Percentiles rank a stretch among this genome's conserved stretches.
Evolutionary conservation across 2,329 filamentous ascomycete genomes (phyloP).

Genomic region (Teratosphaeria gauchensis): DNA sequence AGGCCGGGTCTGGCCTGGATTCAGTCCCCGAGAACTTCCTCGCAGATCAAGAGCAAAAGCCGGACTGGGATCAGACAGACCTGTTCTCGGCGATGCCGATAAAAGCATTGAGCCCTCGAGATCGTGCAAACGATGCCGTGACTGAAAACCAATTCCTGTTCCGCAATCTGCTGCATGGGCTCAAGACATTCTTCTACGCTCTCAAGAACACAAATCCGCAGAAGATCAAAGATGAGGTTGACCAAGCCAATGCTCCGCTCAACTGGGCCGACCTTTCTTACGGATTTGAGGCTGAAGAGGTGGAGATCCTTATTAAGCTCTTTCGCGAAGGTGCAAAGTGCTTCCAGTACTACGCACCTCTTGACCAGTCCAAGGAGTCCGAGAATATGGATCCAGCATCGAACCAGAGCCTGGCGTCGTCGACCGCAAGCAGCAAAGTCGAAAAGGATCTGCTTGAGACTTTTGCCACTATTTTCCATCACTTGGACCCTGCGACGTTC

Average conservation of each 20-base stretch:
- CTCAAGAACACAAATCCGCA: constrained; percentile 76
- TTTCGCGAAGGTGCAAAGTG: constrained; percentile 95
- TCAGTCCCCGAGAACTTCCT: constrained; percentile 64
- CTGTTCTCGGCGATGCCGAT: constrained; percentile 96
- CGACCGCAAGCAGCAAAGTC: constrained; percentile 65
- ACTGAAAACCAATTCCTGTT: constrained; percentile 97
- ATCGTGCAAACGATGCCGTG: constrained; percentile 81
- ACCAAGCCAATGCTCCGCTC: constrained; percentile 65
- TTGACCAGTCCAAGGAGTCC: constrained; percentile 67
- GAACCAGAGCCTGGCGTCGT: constrained; percentile 84
- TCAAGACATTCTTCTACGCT: constrained; percentile 96
- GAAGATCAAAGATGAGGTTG: constrained; percentile 49
- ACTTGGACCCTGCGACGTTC: constrained; percentile 95
- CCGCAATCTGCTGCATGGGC: constrained; percentile 86
- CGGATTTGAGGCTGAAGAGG: constrained; percentile 94
- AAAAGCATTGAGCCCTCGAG: constrained; percentile 83
- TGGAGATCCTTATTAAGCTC: constrained; percentile 89
- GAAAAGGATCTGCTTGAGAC: constrained; percentile 96
- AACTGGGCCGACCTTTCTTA: constrained; percentile 96
- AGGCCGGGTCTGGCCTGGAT: constrained; percentile 44
- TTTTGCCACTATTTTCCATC: constrained; percentile 96
- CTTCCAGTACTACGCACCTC: constrained; percentile 92
- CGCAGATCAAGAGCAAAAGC: constrained; percentile 54
- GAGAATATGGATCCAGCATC: constrained; percentile 63
- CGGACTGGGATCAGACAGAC: constrained; percentile 96